Conservation (phyloP, 148 eudicot species). For the Chenopodium suecicum region DNA sequence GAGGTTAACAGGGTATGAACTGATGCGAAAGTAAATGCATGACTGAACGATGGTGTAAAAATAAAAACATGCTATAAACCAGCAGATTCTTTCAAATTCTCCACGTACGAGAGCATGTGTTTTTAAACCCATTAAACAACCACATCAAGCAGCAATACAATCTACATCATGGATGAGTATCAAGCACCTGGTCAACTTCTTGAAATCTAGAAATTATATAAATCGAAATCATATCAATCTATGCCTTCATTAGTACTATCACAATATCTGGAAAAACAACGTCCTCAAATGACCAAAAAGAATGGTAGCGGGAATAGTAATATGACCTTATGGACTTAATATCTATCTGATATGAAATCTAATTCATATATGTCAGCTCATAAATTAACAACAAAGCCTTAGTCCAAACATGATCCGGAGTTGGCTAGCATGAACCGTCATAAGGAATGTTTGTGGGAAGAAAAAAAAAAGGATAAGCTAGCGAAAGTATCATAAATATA, state of each 20-base stretch:
- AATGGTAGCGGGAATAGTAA: not conserved
- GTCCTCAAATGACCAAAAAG: not conserved
- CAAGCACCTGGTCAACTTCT: not conserved
- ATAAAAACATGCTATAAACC: conserved; percentile 6
- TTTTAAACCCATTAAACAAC: not conserved
- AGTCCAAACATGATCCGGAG: no score
- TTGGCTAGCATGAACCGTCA: no score
- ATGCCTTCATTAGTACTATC: not conserved
- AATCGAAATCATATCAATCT: not conserved
- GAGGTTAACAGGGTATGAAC: not conserved
- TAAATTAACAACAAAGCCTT: not conserved
- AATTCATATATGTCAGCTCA: not conserved
- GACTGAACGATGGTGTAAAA: conserved; percentile 1
- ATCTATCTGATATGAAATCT: not conserved
- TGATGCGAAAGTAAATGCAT: not conserved
- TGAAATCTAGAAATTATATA: not conserved
- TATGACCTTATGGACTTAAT: not conserved
- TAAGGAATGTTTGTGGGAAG: no score
- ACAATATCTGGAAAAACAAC: not conserved
- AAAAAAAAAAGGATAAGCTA: no score
- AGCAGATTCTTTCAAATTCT: not conserved
- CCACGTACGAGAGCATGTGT: not conserved
- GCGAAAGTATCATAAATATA: not conserved
- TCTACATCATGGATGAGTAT: not conserved
- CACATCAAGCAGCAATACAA: not conserved